Evolutionary conservation across 345 rosid species (phyloP), one percentile per base, ranked within the genome.

Genomic region (Conringia planisiliqua): DNA sequence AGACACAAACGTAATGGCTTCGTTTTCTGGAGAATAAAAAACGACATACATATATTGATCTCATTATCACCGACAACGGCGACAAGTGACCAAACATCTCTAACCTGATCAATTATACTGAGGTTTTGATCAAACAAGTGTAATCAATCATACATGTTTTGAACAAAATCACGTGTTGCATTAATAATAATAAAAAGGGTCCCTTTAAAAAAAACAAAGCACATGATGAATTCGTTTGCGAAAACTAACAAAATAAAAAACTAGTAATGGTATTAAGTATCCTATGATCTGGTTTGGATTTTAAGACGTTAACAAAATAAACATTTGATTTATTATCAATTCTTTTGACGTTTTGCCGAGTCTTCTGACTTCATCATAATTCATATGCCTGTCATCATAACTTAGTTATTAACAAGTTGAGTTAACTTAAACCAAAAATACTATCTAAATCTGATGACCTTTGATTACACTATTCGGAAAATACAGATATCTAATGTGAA

Each of bases 61-160:
- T 59, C 56, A 44, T 65, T 46, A 26, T 40, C 75, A 63, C 75
- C 66, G 80, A 76, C 80, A 76, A n/a, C 75, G 56, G 71, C 66
- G 80, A 76, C 80, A 76, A 55, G 61, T 27, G 9, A 69, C 42
- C 17, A 77, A 56, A 70, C 69, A 16, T 70, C 64, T 62, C 18
- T 33, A 62, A 13, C 33, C 74, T 22, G 22, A 68, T 42, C 74
- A 63, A 44, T 66, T 48, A 26, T 22, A 55, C 58, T 48, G 56
- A 40, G 13, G 35, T 72, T 72, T 6, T 38, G 36, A 52, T 27
- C 14, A 39, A 43, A 29, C 5, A 13, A 57, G 18, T 27, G 58
- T 52, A 29, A 70, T 68, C 44, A 29, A 70, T 68, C 44, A 38
- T 24, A 17, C 47, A 73, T 7, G 11, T 51, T 48, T 4, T 50